Base-by-base conservation (phyloP, 2,329 filamentous ascomycete genomes). In the Colletotrichum ledebouriae region DNA sequence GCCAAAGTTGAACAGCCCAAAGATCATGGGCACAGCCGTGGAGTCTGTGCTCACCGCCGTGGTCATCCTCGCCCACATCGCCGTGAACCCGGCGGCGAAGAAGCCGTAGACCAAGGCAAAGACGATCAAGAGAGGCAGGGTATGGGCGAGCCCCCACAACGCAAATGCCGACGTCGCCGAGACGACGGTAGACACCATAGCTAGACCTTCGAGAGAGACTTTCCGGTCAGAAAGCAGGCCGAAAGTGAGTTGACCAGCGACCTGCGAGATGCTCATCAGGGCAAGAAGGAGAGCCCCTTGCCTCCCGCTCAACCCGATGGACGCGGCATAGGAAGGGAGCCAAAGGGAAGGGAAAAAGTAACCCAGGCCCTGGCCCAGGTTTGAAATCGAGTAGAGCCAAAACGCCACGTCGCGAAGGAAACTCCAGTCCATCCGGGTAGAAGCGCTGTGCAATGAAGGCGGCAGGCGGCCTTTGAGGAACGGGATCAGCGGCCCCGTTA, bases 321-420 rank as follows among this genome's bases (percentile, higher is more conserved):
- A 73, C 13, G 82, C 78, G 2, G 85, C 85, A 70, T 85, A 88
- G 0, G 80, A 79, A 2, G 83, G 83, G 3, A 88, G 77, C 71
- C 86, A 88, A 0, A 87, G 82, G 3, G 83, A 79, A 2, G 87
- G 86, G 17, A 89, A 80, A 59, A 85, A 86, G 72, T 87, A 89
- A 0, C 85, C 87, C 33, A 83, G 77, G 39, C 81, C 84, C 72
- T 88, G 84, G 17, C 87, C 75, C 5, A 85, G 73, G 47, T 84
- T 87, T 3, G 84, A 84, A 2, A 84, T 70, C 37, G 79, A 79
- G 71, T 86, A 84, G 20, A 73, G 55, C 61, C 68, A 75, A 47
- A 76, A 76, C 5, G 73, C 20, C 0, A 73, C 73, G 37, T 73
- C 69, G 6, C 47, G 50, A 5, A 75, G 64, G 58, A 76, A 76